Percentiles rank a stretch among this genome's conserved stretches.
Conservation (phyloP, 345 rosid species). For the Salix viminalis region DNA sequence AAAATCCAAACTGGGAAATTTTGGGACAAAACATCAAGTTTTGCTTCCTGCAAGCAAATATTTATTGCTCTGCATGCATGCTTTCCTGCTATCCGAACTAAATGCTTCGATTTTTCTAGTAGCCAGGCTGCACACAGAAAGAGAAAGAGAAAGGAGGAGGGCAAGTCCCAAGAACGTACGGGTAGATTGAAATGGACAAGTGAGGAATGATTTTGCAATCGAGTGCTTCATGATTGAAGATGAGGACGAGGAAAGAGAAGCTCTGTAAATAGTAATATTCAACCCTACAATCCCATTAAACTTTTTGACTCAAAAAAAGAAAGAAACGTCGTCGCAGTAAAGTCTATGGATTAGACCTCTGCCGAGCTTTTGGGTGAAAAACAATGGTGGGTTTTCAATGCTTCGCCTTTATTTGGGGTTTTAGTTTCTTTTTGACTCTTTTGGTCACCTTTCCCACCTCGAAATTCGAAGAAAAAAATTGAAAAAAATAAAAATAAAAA, state of each 20-base stretch:
- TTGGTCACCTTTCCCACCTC: not conserved
- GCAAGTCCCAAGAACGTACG: slow-evolving; percentile 5
- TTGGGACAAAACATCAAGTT: not conserved
- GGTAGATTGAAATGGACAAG: not conserved
- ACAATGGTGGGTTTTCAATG: slow-evolving; percentile 9
- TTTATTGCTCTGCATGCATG: not conserved
- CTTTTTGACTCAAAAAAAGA: slow-evolving; percentile 12
- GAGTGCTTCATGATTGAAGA: slow-evolving; percentile 39
- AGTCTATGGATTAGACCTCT: slow-evolving; percentile 2
- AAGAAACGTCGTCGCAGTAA: not conserved
- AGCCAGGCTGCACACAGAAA: not conserved
- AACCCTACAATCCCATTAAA: slow-evolving; percentile 1
- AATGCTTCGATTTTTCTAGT: not conserved
- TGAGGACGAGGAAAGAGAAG: not conserved
- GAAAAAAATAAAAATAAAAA: not conserved
- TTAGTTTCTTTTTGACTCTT: slow-evolving; percentile 9
- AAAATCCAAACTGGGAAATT: not conserved
- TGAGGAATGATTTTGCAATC: slow-evolving; percentile 35
- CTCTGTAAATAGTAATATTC: too few species aligned
- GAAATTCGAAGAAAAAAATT: not conserved
- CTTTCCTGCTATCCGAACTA: not conserved
- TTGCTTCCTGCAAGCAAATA: not conserved
- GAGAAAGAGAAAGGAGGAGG: not conserved
- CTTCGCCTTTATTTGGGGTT: slow-evolving; percentile 9
- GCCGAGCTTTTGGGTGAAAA: slow-evolving; percentile 25